Evolutionary conservation across 192 early-diverging fungal species (phyloP), one percentile per base, ranked within the genome.

Genomic region (Umbelopsis isabellina): DNA sequence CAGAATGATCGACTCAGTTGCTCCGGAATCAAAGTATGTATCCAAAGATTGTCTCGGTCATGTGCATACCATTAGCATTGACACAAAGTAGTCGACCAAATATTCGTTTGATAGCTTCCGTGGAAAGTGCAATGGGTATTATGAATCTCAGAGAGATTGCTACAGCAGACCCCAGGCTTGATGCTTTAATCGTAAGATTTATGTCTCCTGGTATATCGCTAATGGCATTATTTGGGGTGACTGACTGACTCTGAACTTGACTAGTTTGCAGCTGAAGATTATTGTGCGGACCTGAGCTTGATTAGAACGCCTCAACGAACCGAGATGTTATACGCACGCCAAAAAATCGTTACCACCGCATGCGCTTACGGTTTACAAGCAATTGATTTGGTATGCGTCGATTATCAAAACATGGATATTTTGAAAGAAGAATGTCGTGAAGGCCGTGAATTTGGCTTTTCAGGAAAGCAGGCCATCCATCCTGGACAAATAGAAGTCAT

Each of bases 401-500:
- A 98, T 76, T 96, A 93, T 70, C 86, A 92, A 58, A 83, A 89
- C 79, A 70, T 78, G 15, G 79, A 81, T 1, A 83, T 91, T 53
- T 70, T 94, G 79, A 77, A 70, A 21, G 94, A 94, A 61, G 97
- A 98, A 80, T 91, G 93, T 65, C 74, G 72, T 21, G 94, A 96
- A 78, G 97, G 93, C 2, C 87, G 91, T 10, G 84, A 90, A 66
- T 95, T 95, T 91, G 97, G 97, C 8, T 98, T 96, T 81, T 89
- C 93, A 18, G 97, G 97, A 52, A 98, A 98, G 82, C 96, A 98
- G 78, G 94, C 94, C 5, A 94, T 98, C 64, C 96, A 98, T 73
- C 96, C 96, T 48, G 81, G 83, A 9, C 96, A 98, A 74, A 82
- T 96, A 21, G 91, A 94, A 33, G 82, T 82, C 10, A 96, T 98